phyloP scores from a whole-genome alignment of 2,329 filamentous ascomycete genomes.

The Didymellaceae sp. region DNA sequence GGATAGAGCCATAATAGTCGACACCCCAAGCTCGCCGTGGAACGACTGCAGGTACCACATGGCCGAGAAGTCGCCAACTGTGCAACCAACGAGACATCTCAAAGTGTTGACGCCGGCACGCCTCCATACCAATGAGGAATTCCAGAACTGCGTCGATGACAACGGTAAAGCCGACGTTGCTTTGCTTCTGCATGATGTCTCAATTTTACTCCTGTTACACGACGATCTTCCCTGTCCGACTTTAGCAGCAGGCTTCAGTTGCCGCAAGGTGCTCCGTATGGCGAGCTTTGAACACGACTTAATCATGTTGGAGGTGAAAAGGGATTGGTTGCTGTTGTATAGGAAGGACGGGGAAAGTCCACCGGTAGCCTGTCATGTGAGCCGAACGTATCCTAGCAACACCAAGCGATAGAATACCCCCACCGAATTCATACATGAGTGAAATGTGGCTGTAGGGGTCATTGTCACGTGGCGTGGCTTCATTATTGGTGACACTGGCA shows the following conservation, averaged over 20 bases:
- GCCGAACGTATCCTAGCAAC: no score
- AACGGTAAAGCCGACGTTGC: background rate
- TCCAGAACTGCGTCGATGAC: slow-evolving; percentile 43
- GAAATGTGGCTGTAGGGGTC: no score
- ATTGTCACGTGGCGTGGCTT: no score
- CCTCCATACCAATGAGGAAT: slow-evolving; percentile 52
- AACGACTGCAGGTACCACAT: slow-evolving; percentile 63
- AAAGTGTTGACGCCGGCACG: slow-evolving; percentile 62
- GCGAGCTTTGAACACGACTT: background rate
- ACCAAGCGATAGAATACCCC: no score
- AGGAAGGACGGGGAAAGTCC: no score
- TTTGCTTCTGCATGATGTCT: slow-evolving; percentile 5
- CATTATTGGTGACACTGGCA: no score
- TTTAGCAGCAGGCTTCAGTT: background rate
- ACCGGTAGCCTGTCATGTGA: no score
- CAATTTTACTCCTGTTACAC: background rate
- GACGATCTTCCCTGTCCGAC: background rate
- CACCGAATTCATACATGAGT: no score
- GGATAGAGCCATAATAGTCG: slow-evolving; percentile 59
- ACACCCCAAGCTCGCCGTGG: slow-evolving; percentile 56
- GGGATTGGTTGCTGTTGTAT: no score
- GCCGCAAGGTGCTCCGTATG: background rate
- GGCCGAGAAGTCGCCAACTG: slow-evolving; percentile 62
- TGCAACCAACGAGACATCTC: slow-evolving; percentile 63
- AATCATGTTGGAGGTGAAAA: background rate